A percentile compares a stretch with the other conserved stretches of the same genome.
Conservation (phyloP, 164 flowering plant genomes). For the Macadamia tetraphylla region DNA sequence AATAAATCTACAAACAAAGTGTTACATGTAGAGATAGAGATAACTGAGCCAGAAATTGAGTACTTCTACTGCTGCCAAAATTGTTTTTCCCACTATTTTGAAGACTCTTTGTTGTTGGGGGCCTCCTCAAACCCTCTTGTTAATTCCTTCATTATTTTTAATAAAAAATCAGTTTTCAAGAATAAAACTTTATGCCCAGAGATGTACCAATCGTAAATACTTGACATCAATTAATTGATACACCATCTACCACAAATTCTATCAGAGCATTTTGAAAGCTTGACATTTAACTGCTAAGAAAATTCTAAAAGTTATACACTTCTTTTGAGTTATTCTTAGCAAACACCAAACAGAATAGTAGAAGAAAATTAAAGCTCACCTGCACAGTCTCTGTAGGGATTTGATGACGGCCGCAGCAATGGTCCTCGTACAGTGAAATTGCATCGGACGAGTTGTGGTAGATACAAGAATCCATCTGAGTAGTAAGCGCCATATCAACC, state of each 20-base stretch:
- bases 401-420: conserved; percentile 56
- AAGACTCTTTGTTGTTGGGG: too few relatives aligned
- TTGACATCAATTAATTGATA: not conserved
- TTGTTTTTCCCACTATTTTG: too few relatives aligned
- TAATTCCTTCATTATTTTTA: too few relatives aligned
- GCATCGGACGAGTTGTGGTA: conserved; percentile 50
- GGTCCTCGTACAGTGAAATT: conserved; percentile 65
- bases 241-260: not conserved
- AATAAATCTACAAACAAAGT: not conserved
- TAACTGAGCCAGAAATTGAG: too few relatives aligned
- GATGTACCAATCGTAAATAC: not conserved
- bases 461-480: conserved; percentile 60
- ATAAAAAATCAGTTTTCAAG: too few relatives aligned
- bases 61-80: too few relatives aligned
- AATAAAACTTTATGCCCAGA: too few relatives aligned
- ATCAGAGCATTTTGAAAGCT: not conserved
- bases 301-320: not conserved
- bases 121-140: too few relatives aligned
- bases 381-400: conserved; percentile 77
- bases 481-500: conserved; percentile 51
- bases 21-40: too few relatives aligned
- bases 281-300: not conserved
- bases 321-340: not conserved
- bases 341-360: not conserved
- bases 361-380: conserved; percentile 32